phyloP scores from a whole-genome alignment of 2,329 filamentous ascomycete genomes.

The Aspergillus persii region DNA sequence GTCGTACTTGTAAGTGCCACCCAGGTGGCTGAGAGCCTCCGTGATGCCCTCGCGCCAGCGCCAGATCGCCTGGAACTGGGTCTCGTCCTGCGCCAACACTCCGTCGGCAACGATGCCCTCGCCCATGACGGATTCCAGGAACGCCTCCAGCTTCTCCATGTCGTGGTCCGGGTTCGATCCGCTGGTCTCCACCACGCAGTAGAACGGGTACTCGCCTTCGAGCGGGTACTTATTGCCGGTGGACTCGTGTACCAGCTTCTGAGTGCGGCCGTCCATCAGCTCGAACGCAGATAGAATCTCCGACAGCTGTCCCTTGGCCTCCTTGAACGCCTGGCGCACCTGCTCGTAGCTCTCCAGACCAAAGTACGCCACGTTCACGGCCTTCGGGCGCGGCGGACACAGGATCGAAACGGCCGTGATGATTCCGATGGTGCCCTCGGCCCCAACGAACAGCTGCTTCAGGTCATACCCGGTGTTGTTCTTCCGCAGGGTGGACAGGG shows the following conservation, averaged over 20 bases:
- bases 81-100: slow-evolving; percentile 89
- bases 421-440: slow-evolving; percentile 90
- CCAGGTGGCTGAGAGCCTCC: slow-evolving; percentile 83
- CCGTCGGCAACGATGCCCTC: slow-evolving; percentile 85
- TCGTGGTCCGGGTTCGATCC: slow-evolving; percentile 94
- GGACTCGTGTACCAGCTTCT: slow-evolving; percentile 71
- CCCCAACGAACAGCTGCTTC: slow-evolving; percentile 95
- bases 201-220: slow-evolving; percentile 84
- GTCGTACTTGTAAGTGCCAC: slow-evolving; percentile 98
- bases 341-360: slow-evolving; percentile 88
- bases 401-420: slow-evolving; percentile 87
- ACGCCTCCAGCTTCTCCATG: slow-evolving; percentile 81
- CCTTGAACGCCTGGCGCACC: slow-evolving; percentile 78
- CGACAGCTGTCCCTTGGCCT: slow-evolving; percentile 84
- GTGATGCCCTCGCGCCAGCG: slow-evolving; percentile 90
- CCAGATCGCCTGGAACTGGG: slow-evolving; percentile 83
- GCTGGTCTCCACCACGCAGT: slow-evolving; percentile 94
- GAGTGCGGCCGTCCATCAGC: slow-evolving; percentile 86
- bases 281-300: slow-evolving; percentile 98
- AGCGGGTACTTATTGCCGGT: slow-evolving; percentile 77
- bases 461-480: slow-evolving; percentile 99
- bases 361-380: slow-evolving; percentile 93
- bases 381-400: slow-evolving; percentile 81
- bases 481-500: slow-evolving; percentile 84
- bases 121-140: slow-evolving; percentile 88